Conservation (phyloP, 2,329 filamentous ascomycete genomes). For the Stylonectria norvegica region DNA sequence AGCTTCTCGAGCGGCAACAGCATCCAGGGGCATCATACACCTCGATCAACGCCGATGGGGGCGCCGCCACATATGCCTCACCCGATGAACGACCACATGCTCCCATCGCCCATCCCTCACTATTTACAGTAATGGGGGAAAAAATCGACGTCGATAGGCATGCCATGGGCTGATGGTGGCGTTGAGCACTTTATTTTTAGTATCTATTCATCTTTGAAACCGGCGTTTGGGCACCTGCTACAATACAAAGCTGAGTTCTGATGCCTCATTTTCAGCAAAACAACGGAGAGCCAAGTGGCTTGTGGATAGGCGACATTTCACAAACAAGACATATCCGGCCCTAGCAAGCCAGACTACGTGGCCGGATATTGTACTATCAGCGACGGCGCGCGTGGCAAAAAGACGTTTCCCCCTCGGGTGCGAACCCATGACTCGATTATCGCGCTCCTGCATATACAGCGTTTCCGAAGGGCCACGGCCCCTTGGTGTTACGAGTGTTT, state of each 20-base stretch:
- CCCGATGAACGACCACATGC: conserved; percentile 19
- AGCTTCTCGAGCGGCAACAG: conserved; percentile 44
- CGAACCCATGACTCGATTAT: conserved; percentile 20
- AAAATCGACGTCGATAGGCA: neutral
- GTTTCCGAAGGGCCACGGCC: too few relatives aligned
- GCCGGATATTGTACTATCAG: conserved; percentile 20
- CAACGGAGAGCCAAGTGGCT: conserved; percentile 11
- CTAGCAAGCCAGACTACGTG: conserved; percentile 6
- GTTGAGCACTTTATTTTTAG: conserved; percentile 17
- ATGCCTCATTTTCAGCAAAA: conserved; percentile 6
- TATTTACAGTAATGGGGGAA: conserved; percentile 15
- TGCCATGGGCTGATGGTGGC: conserved; percentile 1
- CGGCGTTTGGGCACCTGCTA: conserved; percentile 19
- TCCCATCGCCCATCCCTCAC: conserved; percentile 24
- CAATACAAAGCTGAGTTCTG: conserved; percentile 1
- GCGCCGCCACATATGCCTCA: conserved; percentile 23
- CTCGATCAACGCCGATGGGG: conserved; percentile 22
- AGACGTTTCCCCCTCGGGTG: conserved; percentile 19
- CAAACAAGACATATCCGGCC: conserved; percentile 10
- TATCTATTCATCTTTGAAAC: conserved; percentile 19
- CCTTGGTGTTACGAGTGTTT: too few relatives aligned
- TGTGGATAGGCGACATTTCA: conserved; percentile 6
- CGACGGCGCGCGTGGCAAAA: conserved; percentile 19
- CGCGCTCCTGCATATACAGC: conserved; percentile 17
- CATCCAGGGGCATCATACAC: conserved; percentile 24